Evolutionary conservation across 805 yeast species (phyloP).

Genomic region (Kodamaea kaohsiungensis): DNA sequence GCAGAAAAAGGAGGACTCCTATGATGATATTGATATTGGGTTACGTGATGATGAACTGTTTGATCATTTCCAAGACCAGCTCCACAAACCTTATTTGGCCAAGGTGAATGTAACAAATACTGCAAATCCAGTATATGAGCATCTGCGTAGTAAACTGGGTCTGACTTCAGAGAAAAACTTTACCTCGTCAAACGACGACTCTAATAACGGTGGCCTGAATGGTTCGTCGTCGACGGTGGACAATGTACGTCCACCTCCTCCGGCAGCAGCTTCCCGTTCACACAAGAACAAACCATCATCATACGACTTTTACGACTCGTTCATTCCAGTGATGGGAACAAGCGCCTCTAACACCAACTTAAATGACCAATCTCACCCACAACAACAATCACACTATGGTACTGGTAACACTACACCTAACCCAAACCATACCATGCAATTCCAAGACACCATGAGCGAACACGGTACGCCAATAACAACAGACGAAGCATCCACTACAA

Average conservation of each 20-base stretch:
- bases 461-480: neutral
- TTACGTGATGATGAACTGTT: constrained; percentile 38
- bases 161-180: constrained; percentile 2
- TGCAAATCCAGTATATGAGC: neutral
- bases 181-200: constrained; percentile 9
- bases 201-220: constrained; percentile 10
- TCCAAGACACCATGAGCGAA: constrained; percentile 1
- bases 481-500: constrained; percentile 5
- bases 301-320: constrained; percentile 44
- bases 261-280: constrained; percentile 8
- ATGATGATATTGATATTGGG: constrained; percentile 34
- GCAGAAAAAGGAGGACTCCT: constrained; percentile 34
- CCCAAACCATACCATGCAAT: constrained; percentile 1
- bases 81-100: constrained; percentile 25
- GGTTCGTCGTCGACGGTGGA: constrained; percentile 8
- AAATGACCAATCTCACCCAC: neutral
- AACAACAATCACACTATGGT: neutral
- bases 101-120: constrained; percentile 6
- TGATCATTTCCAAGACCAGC: constrained; percentile 36
- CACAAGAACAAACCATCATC: constrained; percentile 1
- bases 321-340: constrained; percentile 39
- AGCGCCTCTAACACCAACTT: constrained; percentile 1
- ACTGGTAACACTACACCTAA: constrained; percentile 1
- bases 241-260: constrained; percentile 9
- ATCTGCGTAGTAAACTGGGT: constrained; percentile 2